Evolutionary conservation across 306 rosid species (phyloP).

Genomic region (Medicago lupulina): DNA sequence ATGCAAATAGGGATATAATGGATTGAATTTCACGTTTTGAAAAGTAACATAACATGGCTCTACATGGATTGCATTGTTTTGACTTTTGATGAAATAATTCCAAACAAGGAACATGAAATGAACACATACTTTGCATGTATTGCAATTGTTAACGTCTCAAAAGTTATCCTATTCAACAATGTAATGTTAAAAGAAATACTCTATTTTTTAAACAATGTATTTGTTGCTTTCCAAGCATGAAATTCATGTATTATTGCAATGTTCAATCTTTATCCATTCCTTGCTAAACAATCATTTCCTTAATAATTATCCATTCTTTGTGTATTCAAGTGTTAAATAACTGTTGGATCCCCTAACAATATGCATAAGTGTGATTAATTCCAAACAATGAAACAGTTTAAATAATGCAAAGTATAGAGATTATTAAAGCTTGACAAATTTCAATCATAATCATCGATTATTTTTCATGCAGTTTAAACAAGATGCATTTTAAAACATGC

Average conservation of each 20-base stretch:
- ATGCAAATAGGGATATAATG: no score
- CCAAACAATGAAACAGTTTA: background rate
- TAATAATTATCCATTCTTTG: conserved; percentile 29
- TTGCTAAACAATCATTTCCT: conserved; percentile 32
- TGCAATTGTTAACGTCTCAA: no score
- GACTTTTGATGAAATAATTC: no score
- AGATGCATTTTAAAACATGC: no score
- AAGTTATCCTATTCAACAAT: conserved; percentile 12
- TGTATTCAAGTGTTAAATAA: conserved; percentile 12
- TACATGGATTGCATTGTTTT: no score
- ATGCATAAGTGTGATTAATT: conserved; percentile 40
- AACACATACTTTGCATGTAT: no score
- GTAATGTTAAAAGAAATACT: background rate
- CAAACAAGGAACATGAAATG: no score
- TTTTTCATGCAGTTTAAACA: no score
- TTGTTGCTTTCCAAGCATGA: conserved; percentile 53
- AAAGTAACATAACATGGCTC: no score
- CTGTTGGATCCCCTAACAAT: conserved; percentile 20
- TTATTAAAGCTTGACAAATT: no score
- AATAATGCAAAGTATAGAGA: conserved; percentile 2
- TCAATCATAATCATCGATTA: no score
- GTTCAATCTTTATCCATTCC: background rate
- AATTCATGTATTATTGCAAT: conserved; percentile 40
- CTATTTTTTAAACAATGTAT: conserved; percentile 9
- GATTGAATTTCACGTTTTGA: no score